These are phyloP conservation scores for Penicillium sp. DNA, from an alignment of 2,329 filamentous ascomycete species.

Conservation along the genomic window DNA sequence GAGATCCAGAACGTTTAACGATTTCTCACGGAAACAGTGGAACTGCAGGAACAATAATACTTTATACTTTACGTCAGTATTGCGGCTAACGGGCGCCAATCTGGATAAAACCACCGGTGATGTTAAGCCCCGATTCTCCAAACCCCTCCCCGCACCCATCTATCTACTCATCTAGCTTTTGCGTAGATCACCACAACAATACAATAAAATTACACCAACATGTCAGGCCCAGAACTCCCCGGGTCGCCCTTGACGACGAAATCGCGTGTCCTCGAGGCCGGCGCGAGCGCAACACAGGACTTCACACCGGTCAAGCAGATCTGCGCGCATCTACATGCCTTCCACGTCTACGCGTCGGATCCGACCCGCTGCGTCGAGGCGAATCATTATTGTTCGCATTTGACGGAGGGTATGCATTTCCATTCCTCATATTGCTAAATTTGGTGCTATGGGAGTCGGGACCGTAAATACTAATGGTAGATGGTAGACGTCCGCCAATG, in stretches of 20 bases:
- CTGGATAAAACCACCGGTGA: background rate
- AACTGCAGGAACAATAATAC: background rate
- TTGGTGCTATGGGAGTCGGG: too few relatives aligned
- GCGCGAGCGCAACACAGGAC: constrained; percentile 43
- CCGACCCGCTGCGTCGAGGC: constrained; percentile 72
- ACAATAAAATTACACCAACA: background rate
- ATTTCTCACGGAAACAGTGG: background rate
- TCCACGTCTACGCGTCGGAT: constrained; percentile 80
- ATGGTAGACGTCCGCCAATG: constrained; percentile 76
- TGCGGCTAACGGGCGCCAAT: background rate
- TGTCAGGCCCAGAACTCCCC: constrained; percentile 23
- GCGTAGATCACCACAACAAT: background rate
- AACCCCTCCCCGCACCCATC: background rate
- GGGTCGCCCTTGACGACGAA: constrained; percentile 41
- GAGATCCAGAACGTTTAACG: background rate
- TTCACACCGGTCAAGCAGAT: constrained; percentile 75
- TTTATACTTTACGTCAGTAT: constrained; percentile 5
- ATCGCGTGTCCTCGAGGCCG: constrained; percentile 44
- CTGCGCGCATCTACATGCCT: constrained; percentile 85
- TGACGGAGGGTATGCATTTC: constrained; percentile 60
- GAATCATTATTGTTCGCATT: constrained; percentile 83
- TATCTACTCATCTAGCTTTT: background rate
- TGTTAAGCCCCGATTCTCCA: background rate
- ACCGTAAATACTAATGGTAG: background rate
- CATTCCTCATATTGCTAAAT: too few relatives aligned